A percentile compares a stretch with the other conserved stretches of the same genome.
phyloP scores from a whole-genome alignment of 139 green algal genomes.

The Tetradesmus obliquus region DNA sequence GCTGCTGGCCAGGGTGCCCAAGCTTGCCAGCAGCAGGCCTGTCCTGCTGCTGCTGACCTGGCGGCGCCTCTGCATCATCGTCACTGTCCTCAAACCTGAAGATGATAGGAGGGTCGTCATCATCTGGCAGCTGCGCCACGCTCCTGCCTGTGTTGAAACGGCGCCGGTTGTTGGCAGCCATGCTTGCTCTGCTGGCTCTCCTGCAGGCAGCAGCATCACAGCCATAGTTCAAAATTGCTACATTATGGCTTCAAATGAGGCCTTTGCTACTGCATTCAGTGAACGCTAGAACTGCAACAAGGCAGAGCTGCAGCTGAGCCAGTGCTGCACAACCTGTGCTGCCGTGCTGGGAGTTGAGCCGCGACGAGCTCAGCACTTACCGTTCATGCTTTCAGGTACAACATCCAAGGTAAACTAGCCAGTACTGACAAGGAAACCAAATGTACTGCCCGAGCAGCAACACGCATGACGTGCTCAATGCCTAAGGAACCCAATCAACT shows the following conservation, averaged over 20 bases:
- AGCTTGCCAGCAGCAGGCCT: neutral
- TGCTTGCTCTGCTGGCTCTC: neutral
- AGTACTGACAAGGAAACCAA: neutral
- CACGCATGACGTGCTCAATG: neutral
- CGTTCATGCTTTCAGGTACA: neutral
- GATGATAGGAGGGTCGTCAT: neutral
- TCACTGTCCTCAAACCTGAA: conserved; percentile 33
- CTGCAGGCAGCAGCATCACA: neutral
- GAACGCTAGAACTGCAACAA: neutral
- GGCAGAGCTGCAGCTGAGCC: neutral
- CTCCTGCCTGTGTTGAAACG: neutral
- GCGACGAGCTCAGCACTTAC: neutral
- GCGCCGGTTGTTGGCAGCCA: neutral
- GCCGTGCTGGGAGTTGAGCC: neutral
- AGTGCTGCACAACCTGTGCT: neutral
- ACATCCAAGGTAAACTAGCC: neutral
- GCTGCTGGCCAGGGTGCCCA: neutral
- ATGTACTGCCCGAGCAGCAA: neutral
- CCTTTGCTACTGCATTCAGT: too few relatives aligned
- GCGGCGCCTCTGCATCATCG: neutral
- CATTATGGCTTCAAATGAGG: neutral
- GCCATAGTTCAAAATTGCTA: neutral
- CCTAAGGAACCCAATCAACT: neutral
- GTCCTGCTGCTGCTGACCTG: neutral
- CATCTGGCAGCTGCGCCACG: neutral